phyloP scores from a whole-genome alignment of 2,329 filamentous ascomycete species.

The Thielaviopsis populi region DNA sequence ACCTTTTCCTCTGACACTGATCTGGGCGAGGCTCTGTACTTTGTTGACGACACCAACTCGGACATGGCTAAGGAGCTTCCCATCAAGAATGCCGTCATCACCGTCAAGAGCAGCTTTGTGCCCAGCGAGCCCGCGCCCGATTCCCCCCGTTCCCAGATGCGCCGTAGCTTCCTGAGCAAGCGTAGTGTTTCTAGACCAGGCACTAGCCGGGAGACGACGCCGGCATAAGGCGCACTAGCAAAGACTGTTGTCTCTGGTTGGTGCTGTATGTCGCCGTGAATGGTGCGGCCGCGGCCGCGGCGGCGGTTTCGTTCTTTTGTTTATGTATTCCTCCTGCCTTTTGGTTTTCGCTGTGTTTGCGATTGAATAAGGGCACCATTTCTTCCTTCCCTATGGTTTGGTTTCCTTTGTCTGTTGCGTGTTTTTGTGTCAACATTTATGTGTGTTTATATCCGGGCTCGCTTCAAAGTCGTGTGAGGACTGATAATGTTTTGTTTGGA shows the following conservation, averaged over 20 bases:
- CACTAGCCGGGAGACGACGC: slow-evolving; percentile 31
- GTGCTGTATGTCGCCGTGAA: background rate
- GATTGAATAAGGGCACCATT: background rate
- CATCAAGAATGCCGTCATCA: slow-evolving; percentile 57
- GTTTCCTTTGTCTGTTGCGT: background rate
- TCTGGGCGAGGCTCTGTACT: slow-evolving; percentile 76
- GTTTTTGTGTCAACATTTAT: background rate
- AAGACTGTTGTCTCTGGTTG: slow-evolving; percentile 2
- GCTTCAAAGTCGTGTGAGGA: background rate
- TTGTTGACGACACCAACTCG: slow-evolving; percentile 65
- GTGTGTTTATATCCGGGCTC: background rate
- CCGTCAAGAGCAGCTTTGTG: slow-evolving; percentile 58
- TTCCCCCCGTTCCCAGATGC: slow-evolving; percentile 33
- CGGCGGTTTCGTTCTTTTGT: background rate
- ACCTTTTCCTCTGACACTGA: slow-evolving; percentile 71
- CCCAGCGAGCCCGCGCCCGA: slow-evolving; percentile 26
- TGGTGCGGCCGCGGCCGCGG: background rate
- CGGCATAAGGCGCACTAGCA: slow-evolving; percentile 16
- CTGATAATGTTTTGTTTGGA: background rate
- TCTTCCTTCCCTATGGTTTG: background rate
- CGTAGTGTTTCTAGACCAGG: slow-evolving; percentile 22
- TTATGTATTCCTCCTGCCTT: background rate
- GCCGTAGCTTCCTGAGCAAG: slow-evolving; percentile 42
- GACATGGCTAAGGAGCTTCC: slow-evolving; percentile 57
- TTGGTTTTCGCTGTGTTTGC: background rate